Percentiles rank a stretch among this genome's conserved stretches.
Evolutionary conservation across 2,329 filamentous ascomycete genomes (phyloP).

Genomic region (Exophiala aquamarina): DNA sequence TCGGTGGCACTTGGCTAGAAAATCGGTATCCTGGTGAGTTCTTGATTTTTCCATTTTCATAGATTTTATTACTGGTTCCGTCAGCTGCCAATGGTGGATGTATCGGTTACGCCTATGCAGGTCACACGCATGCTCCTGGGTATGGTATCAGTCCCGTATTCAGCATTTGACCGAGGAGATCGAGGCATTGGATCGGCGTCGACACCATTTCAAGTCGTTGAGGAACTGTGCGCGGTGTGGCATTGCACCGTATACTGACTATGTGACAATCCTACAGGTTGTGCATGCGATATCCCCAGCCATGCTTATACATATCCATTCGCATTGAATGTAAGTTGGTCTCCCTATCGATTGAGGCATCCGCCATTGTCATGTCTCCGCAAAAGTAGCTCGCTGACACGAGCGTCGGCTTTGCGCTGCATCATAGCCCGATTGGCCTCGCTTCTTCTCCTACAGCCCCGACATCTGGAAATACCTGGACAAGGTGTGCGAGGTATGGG

Average conservation of each 20-base stretch:
- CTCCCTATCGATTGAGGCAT: slow-evolving; percentile 40
- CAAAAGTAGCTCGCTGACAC: too few species aligned
- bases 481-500: slow-evolving; percentile 50
- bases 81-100: too few species aligned
- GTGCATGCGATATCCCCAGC: slow-evolving; percentile 47
- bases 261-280: too few species aligned
- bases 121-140: too few species aligned
- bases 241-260: too few species aligned
- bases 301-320: slow-evolving; percentile 48
- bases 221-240: too few species aligned
- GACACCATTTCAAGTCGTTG: too few species aligned
- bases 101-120: too few species aligned
- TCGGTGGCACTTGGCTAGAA: slow-evolving; percentile 37
- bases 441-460: slow-evolving; percentile 46
- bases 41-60: slow-evolving; percentile 30
- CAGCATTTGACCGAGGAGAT: too few species aligned
- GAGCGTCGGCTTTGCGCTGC: slow-evolving; percentile 18
- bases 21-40: slow-evolving; percentile 45
- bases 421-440: slow-evolving; percentile 46
- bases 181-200: too few species aligned
- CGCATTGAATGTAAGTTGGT: slow-evolving; percentile 36
- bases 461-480: slow-evolving; percentile 52
- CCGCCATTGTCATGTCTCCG: too few species aligned
- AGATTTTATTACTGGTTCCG: slow-evolving; percentile 31
- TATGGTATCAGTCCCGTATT: too few species aligned